phyloP scores from a whole-genome alignment of 208 protist species.

The Leishmania tropica region DNA sequence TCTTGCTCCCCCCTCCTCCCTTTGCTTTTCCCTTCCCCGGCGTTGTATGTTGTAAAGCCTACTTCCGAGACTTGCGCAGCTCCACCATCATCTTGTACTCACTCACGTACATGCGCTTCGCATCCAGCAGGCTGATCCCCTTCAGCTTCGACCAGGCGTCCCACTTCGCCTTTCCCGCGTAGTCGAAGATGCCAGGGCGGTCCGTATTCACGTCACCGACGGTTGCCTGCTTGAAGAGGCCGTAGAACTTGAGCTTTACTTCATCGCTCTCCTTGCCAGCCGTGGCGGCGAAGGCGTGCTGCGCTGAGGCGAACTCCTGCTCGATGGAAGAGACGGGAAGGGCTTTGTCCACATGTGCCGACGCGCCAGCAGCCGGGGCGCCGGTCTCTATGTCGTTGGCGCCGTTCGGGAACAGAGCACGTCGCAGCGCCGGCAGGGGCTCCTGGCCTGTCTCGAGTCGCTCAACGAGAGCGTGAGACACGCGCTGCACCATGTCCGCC shows the following conservation, averaged over 20 bases:
- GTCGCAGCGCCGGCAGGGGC: constrained; percentile 50
- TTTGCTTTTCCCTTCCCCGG: neutral
- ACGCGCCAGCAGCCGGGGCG: constrained; percentile 4
- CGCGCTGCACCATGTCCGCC: constrained; percentile 29
- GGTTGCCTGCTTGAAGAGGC: constrained; percentile 89
- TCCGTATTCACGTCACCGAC: constrained; percentile 75
- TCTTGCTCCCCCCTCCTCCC: neutral
- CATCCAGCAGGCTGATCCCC: constrained; percentile 80
- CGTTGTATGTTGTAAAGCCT: too few relatives aligned
- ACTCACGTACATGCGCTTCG: constrained; percentile 84
- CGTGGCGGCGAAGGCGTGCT: constrained; percentile 51
- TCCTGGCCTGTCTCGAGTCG: constrained; percentile 54
- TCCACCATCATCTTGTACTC: constrained; percentile 58
- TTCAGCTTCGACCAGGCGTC: constrained; percentile 89
- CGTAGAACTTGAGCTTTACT: constrained; percentile 88
- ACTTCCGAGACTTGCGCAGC: constrained; percentile 12
- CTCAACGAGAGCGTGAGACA: constrained; percentile 42
- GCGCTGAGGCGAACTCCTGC: constrained; percentile 59
- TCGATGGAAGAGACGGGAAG: constrained; percentile 33
- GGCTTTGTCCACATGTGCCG: constrained; percentile 21
- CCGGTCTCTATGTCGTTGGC: constrained; percentile 9
- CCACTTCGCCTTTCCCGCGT: constrained; percentile 89
- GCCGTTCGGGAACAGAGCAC: constrained; percentile 39
- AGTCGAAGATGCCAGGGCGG: constrained; percentile 81
- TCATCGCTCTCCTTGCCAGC: constrained; percentile 53